phyloP scores from a whole-genome alignment of 2,329 filamentous ascomycete species.

The Colletotrichum sp. region DNA sequence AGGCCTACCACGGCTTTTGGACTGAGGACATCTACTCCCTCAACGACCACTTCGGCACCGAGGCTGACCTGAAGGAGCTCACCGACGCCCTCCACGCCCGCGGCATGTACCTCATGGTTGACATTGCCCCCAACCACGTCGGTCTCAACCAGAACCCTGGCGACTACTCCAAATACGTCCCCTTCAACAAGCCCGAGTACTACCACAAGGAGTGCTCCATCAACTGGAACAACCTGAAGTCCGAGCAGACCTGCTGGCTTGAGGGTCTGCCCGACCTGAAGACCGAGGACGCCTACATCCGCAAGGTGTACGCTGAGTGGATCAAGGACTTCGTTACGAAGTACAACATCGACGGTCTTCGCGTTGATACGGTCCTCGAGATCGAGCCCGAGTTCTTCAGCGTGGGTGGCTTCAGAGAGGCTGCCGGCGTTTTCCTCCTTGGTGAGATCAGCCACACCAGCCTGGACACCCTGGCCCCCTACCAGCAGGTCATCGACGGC shows the following conservation, averaged over 20 bases:
- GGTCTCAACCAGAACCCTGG: constrained; percentile 32
- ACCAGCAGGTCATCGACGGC: constrained; percentile 58
- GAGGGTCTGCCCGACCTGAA: constrained; percentile 66
- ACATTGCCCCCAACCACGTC: constrained; percentile 58
- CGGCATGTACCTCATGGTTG: constrained; percentile 63
- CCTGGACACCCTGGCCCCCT: constrained; percentile 54
- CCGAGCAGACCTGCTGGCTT: constrained; percentile 57
- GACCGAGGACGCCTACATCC: constrained; percentile 56
- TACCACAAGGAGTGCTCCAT: constrained; percentile 67
- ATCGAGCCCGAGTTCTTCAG: constrained; percentile 65
- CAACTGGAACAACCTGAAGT: constrained; percentile 57
- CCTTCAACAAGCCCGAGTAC: constrained; percentile 57
- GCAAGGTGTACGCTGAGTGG: constrained; percentile 62
- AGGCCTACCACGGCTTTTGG: constrained; percentile 47
- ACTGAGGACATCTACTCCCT: constrained; percentile 42
- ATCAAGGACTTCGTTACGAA: constrained; percentile 60
- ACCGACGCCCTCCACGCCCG: constrained; percentile 53
- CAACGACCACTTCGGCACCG: constrained; percentile 55
- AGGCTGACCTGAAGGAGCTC: constrained; percentile 51
- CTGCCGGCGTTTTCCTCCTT: constrained; percentile 63
- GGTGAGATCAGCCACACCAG: constrained; percentile 65
- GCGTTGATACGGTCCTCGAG: constrained; percentile 67
- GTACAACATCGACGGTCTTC: constrained; percentile 68
- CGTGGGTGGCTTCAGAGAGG: constrained; percentile 47
- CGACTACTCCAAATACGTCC: constrained; percentile 26